phyloP scores from a whole-genome alignment of 306 rosid genomes.

The Lathyrus tuberosus region DNA sequence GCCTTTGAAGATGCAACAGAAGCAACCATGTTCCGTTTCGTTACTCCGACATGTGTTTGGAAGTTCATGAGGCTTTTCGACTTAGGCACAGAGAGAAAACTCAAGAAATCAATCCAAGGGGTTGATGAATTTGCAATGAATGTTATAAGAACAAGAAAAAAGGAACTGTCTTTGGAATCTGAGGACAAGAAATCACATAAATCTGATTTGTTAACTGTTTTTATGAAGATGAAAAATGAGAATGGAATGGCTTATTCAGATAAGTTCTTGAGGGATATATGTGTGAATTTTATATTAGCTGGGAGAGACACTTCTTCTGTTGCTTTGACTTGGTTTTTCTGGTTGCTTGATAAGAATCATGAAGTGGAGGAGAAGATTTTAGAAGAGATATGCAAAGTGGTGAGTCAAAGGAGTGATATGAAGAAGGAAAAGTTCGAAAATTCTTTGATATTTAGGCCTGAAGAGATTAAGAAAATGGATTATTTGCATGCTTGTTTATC shows the following conservation, averaged over 20 bases:
- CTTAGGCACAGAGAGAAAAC: slow-evolving; percentile 68
- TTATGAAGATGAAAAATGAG: slow-evolving; percentile 77
- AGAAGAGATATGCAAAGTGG: slow-evolving; percentile 58
- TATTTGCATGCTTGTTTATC: slow-evolving; percentile 93
- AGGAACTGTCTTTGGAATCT: slow-evolving; percentile 51
- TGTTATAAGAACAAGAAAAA: slow-evolving; percentile 76
- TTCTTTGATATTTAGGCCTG: slow-evolving; percentile 54
- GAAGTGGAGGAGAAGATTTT: slow-evolving; percentile 66
- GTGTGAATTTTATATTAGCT: slow-evolving; percentile 89
- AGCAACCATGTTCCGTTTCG: slow-evolving; percentile 67
- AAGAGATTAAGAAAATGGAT: slow-evolving; percentile 89
- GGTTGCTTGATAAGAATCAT: slow-evolving; percentile 72
- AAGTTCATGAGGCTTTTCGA: slow-evolving; percentile 69
- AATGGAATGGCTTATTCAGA: slow-evolving; percentile 61
- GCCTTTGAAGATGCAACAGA: slow-evolving; percentile 95
- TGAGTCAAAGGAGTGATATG: slow-evolving; percentile 53
- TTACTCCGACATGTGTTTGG: slow-evolving; percentile 69
- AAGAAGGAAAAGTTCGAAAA: slow-evolving; percentile 30
- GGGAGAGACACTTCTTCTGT: slow-evolving; percentile 98
- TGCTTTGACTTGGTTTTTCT: slow-evolving; percentile 95
- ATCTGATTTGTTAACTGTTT: slow-evolving; percentile 71
- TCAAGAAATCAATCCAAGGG: slow-evolving; percentile 56
- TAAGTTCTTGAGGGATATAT: slow-evolving; percentile 87
- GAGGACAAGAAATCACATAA: slow-evolving; percentile 34
- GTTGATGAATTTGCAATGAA: slow-evolving; percentile 80